Evolutionary conservation across 768 basidiomycete species (phyloP).

Genomic region (Macrolepiota fuliginosa): DNA sequence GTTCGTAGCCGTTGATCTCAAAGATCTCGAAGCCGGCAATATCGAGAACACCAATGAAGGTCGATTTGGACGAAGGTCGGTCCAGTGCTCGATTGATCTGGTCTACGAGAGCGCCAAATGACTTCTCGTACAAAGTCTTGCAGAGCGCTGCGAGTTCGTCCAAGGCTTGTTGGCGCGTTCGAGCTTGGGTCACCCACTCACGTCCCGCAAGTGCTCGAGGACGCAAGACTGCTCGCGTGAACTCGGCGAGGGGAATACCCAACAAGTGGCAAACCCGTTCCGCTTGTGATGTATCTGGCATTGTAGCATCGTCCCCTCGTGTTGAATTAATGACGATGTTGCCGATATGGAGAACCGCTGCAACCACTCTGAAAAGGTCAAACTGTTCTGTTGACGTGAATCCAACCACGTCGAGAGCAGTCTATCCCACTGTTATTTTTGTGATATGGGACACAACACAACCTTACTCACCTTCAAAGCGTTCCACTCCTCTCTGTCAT

Average conservation of each 20-base stretch:
- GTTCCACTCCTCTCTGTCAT: constrained; percentile 89
- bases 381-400: constrained; percentile 83
- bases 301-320: constrained; percentile 73
- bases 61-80: constrained; percentile 85
- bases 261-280: constrained; percentile 89
- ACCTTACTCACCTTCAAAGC: constrained; percentile 59
- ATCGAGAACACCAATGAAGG: constrained; percentile 97
- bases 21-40: constrained; percentile 99
- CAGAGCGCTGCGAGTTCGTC: constrained; percentile 90
- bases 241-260: constrained; percentile 84
- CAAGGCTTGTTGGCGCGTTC: constrained; percentile 87
- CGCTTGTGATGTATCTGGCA: constrained; percentile 82
- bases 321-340: constrained; percentile 84
- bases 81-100: constrained; percentile 94
- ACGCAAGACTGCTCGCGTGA: constrained; percentile 83
- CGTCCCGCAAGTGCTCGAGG: constrained; percentile 92
- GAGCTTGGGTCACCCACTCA: constrained; percentile 94
- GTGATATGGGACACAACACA: not conserved
- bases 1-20: constrained; percentile 93
- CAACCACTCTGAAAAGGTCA: constrained; percentile 91
- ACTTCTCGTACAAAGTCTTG: constrained; percentile 97
- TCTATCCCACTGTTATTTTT: constrained; percentile 37
- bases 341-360: constrained; percentile 92
- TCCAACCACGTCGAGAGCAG: constrained; percentile 86
- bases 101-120: constrained; percentile 91